Conservation (phyloP, 2,329 filamentous ascomycete genomes). For the Pseudogymnoascus sp. region DNA sequence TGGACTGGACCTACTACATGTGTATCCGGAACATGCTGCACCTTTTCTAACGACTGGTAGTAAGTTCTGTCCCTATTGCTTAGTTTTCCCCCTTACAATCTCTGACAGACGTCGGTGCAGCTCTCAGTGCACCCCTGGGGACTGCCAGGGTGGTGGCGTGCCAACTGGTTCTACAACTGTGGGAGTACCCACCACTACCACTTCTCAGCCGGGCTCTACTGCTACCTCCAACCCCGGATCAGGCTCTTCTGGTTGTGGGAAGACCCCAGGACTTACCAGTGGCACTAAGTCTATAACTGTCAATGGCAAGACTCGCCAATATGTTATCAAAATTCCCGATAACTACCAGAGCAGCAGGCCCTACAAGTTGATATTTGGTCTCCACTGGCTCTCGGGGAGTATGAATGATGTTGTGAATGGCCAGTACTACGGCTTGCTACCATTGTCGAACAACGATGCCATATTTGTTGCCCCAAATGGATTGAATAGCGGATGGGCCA, state of each 20-base stretch:
- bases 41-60: conserved; percentile 3
- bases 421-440: conserved; percentile 28
- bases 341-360: conserved; percentile 33
- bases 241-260: conserved; percentile 29
- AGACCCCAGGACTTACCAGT: conserved; percentile 22
- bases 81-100: neutral
- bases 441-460: conserved; percentile 24
- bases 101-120: neutral
- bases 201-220: neutral
- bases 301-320: conserved; percentile 32
- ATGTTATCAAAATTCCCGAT: conserved; percentile 32
- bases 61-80: neutral
- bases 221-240: neutral
- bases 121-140: neutral
- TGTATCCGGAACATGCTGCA: neutral
- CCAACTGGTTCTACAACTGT: neutral
- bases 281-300: conserved; percentile 30
- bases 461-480: conserved; percentile 32
- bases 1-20: neutral
- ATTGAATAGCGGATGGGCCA: conserved; percentile 28
- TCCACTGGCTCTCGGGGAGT: conserved; percentile 35
- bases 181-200: neutral
- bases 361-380: conserved; percentile 35
- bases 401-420: conserved; percentile 31
- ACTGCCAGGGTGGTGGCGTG: neutral